Evolutionary conservation across 768 basidiomycete genomes (phyloP).

Genomic region (Leccinum truebloodii): DNA sequence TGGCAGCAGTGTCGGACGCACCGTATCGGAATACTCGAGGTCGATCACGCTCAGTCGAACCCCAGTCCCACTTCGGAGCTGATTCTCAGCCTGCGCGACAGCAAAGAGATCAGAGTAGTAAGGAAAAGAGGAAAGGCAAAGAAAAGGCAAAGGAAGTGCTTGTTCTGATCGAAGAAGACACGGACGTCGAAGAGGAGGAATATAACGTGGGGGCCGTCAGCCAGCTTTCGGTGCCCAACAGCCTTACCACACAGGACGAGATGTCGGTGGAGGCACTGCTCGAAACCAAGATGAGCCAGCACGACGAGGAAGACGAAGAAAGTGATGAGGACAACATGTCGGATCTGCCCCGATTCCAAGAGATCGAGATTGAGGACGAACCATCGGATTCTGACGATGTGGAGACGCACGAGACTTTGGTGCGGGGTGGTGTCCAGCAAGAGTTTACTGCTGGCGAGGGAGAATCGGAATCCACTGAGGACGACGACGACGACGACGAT

Average conservation of each 20-base stretch:
- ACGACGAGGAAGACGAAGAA: neutral
- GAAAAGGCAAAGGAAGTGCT: neutral
- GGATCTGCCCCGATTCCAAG: conserved; percentile 14
- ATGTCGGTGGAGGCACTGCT: conserved; percentile 27
- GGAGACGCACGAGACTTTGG: conserved; percentile 26
- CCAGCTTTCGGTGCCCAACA: neutral
- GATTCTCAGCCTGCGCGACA: neutral
- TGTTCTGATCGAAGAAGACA: conserved; percentile 12
- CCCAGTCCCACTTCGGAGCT: neutral
- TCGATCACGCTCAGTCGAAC: conserved; percentile 26
- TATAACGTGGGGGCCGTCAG: neutral
- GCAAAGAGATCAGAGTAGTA: neutral
- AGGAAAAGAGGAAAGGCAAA: conserved; percentile 10
- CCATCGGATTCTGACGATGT: conserved; percentile 33
- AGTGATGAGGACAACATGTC: neutral
- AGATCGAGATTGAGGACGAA: conserved; percentile 4
- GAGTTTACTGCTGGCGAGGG: neutral
- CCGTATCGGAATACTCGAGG: conserved; percentile 24
- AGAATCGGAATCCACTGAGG: neutral
- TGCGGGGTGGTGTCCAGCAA: neutral
- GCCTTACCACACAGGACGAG: conserved; percentile 17
- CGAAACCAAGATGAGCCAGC: neutral
- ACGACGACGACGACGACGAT: conserved; percentile 7
- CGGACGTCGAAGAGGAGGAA: neutral
- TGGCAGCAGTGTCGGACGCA: neutral